These are phyloP conservation scores for Cymodocea nodosa DNA, from an alignment of 116 monocot genomes.

Conservation along the genomic window DNA sequence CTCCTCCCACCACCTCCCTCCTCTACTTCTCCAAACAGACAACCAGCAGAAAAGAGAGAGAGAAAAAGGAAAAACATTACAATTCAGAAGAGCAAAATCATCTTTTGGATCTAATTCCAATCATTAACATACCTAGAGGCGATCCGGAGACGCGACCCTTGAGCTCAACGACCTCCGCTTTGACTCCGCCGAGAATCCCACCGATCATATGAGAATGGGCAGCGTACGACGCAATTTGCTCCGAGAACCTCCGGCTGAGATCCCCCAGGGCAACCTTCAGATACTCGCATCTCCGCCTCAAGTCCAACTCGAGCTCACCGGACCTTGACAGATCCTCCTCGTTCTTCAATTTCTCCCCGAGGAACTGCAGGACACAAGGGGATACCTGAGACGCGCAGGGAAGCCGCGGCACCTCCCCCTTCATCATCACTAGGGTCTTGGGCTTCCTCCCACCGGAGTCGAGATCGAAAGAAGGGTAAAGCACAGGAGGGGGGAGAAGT, in stretches of 20 bases:
- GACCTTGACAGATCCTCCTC: conserved; percentile 8
- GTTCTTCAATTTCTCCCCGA: conserved; percentile 8
- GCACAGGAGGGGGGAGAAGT: not conserved
- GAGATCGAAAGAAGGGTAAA: not conserved
- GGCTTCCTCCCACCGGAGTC: not conserved
- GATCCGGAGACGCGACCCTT: conserved; percentile 7
- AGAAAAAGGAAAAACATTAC: not conserved
- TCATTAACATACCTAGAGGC: not conserved
- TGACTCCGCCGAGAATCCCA: conserved; percentile 19
- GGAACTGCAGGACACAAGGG: conserved; percentile 1
- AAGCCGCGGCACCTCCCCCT: conserved; percentile 4
- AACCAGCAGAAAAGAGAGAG: too few relatives aligned
- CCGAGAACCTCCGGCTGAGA: conserved; percentile 29
- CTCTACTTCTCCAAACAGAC: conserved; percentile 3
- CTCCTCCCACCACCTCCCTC: conserved; percentile 14
- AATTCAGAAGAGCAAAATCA: not conserved
- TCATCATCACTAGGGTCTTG: not conserved
- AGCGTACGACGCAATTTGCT: conserved; percentile 28
- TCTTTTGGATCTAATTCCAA: not conserved
- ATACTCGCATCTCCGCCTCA: conserved; percentile 17
- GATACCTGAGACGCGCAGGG: conserved; percentile 5
- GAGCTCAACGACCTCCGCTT: conserved; percentile 27
- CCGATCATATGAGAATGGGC: conserved; percentile 21
- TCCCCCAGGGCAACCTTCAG: conserved; percentile 14
- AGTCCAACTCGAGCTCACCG: conserved; percentile 14